Evolutionary conservation across 2,329 filamentous ascomycete species (phyloP), one percentile per base, ranked within the genome.

Genomic region (Colletotrichum liaoningense): DNA sequence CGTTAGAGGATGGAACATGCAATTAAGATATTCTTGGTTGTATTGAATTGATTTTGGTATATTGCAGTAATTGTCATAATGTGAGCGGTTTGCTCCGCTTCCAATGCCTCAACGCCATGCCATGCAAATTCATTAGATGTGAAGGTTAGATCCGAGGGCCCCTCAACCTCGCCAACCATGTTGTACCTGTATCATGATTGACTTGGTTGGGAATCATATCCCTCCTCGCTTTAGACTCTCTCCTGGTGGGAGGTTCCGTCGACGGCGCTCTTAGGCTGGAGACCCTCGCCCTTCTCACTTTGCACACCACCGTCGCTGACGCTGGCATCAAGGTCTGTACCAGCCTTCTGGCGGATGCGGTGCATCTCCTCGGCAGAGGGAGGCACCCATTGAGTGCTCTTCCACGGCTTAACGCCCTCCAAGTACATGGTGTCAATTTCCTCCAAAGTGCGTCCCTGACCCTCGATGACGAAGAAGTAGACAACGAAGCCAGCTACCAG

Each of bases 381-480:
- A 0, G 86, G 79, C 5, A 82, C 76, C 89, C 88, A 93, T 74
- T 87, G 83, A 58, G 84, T 80, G 77, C 90, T 92, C 85, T 90
- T 88, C 84, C 89, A 90, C 0, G 93, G 91, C 76, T 84, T 89
- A 22, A 94, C 91, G 30, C 84, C 84, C 63, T 92, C 85, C 46
- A 94, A 86, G 76, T 95, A 95, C 92, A 94, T 93, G 60, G 91
- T 92, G 77, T 96, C 94, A 68, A 96, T 93, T 80, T 95, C 93
- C 83, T 96, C 94, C 1, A 96, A 86, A 0, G 90, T 92, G 6
- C 93, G 89, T 65, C 92, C 93, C 79, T 93, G 91, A 58, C 89
- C 91, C 80, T 95, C 93, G 69, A 93, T 90, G 65, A 95, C 88
- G 80, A 95, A 95, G 83, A 95, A 93, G 84, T 93, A 95, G 35